These are phyloP conservation scores for Galerina sulciceps DNA, from an alignment of 768 basidiomycete species.

Conservation along the genomic window DNA sequence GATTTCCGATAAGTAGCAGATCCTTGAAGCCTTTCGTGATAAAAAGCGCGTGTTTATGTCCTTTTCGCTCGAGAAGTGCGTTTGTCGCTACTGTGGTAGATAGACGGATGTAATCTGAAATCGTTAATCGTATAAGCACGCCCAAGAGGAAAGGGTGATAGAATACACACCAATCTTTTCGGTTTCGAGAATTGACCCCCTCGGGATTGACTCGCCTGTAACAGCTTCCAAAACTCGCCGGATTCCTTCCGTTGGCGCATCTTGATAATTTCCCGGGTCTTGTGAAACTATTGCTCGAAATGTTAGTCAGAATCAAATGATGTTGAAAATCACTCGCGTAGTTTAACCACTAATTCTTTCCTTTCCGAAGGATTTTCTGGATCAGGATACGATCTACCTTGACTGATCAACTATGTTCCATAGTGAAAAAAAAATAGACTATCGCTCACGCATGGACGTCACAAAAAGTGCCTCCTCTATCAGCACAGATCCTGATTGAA, in stretches of 20 bases:
- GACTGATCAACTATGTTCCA: not conserved
- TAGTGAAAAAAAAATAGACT: not conserved
- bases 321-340: conserved; percentile 55
- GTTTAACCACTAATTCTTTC: conserved; percentile 89
- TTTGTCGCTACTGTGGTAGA: conserved; percentile 98
- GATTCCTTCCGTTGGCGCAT: conserved; percentile 95
- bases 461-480: conserved; percentile 92
- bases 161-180: conserved; percentile 74
- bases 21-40: conserved; percentile 94
- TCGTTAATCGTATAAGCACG: not conserved
- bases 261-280: conserved; percentile 84
- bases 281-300: conserved; percentile 66
- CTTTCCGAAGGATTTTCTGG: conserved; percentile 60
- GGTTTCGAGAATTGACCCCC: conserved; percentile 70
- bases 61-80: conserved; percentile 93
- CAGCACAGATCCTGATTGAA: conserved; percentile 85
- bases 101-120: conserved; percentile 83
- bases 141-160: not conserved
- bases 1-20: conserved; percentile 91
- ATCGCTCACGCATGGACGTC: conserved; percentile 78
- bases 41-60: conserved; percentile 86
- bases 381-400: conserved; percentile 71
- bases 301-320: not conserved
- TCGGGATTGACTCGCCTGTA: conserved; percentile 67
- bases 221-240: conserved; percentile 82